Base-by-base conservation (phyloP, 2,329 filamentous ascomycete genomes). In the Coniochaeta hoffmannii region DNA sequence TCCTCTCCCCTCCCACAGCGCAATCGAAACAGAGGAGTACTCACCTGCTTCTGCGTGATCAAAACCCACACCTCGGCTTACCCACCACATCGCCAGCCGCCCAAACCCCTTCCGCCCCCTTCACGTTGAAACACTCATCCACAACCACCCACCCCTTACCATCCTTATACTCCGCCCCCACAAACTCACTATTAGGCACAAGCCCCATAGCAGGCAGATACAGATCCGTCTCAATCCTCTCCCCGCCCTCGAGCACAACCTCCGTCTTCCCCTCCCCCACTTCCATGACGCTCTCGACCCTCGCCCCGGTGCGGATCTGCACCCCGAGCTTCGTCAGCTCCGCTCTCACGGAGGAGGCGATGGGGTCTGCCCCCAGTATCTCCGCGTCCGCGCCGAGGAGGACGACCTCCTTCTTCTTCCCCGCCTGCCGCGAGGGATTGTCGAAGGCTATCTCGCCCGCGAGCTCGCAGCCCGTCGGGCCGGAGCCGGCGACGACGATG, bases 401-500 rank as follows among this genome's bases (percentile, higher is more conserved):
- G 4, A 79, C 58, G 32, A 83, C 71, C 57, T 75, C 71, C 60
- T 80, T 79, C 57, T 75, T 70, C 60, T 80, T 79, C 24, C 72
- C 68, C 59, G 73, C 74, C 53, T 53, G 58, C 55, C 61, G 59
- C 4, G 19, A n/a, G 6, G 49, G 28, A 19, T 51, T 51, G 60
- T 76, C 76, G 65, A 71, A 76, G 50, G 71, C 74, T 26, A 85
- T 72, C 70, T 85, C 81, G 38, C 74, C 79, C 2, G 78, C 76
- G 4, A 74, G 65, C 68, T 85, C 81, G 54, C 81, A 72, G 54
- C 81, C 81, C 1, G 81, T 84, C 50, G 76, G 61, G 36, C 81
- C 81, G 1, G 74, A 80, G 52, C 81, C 81, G 3, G 73, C 81
- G n/a, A 85, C 68, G 56, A 83, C 73, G 62, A 84, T 75, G 65